Conservation (phyloP, 306 rosid species). For the Cucurbita moschata region DNA sequence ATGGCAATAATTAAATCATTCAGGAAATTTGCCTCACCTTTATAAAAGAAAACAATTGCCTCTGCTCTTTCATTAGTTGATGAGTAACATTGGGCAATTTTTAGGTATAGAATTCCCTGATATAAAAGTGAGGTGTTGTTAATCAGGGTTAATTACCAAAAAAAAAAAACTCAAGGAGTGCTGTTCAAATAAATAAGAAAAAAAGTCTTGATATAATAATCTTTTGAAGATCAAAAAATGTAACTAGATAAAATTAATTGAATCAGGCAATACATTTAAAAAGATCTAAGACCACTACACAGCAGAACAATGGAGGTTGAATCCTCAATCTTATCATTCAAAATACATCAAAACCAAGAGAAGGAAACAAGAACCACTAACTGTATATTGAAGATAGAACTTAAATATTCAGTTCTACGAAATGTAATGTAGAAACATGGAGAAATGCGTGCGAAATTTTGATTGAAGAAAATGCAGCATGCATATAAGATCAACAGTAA, state of each 20-base stretch:
- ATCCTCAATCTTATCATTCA: not conserved
- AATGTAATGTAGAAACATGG: not conserved
- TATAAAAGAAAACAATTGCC: conserved; percentile 47
- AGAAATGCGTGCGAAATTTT: not conserved
- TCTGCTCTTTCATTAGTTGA: conserved; percentile 40
- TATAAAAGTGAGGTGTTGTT: conserved; percentile 7
- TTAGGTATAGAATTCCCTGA: conserved; percentile 48
- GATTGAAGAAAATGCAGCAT: not conserved
- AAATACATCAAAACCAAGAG: not conserved
- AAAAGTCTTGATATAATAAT: not conserved
- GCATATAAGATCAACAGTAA: not conserved
- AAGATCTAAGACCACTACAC: not conserved
- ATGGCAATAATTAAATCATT: not conserved
- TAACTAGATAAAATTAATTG: not conserved
- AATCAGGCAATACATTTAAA: not conserved
- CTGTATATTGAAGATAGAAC: not conserved
- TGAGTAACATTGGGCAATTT: conserved; percentile 55
- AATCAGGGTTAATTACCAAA: not conserved
- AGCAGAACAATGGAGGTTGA: not conserved
- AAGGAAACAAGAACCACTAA: not conserved
- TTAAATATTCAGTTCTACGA: not conserved
- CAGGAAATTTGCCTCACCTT: conserved; percentile 30
- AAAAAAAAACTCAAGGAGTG: not conserved
- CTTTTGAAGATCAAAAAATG: not conserved
- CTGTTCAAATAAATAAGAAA: not conserved